phyloP scores from a whole-genome alignment of 768 basidiomycete species.

The Agaricus subrufescens region DNA sequence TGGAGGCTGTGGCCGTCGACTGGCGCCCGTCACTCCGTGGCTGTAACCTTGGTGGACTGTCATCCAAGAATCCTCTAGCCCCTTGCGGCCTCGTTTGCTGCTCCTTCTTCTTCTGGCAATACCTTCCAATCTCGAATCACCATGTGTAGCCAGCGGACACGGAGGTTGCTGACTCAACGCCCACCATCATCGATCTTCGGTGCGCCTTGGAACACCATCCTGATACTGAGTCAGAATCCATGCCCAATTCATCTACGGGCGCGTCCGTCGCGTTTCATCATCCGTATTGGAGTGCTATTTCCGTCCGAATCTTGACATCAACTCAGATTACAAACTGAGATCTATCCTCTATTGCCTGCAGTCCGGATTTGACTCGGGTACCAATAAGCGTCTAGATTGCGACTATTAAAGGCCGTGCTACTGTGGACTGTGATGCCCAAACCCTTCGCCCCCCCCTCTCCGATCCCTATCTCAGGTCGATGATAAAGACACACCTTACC shows the following conservation, averaged over 20 bases:
- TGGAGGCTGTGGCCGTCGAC: constrained; percentile 5
- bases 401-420: constrained; percentile 11
- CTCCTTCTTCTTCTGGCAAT: constrained; percentile 6
- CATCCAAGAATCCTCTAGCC: constrained; percentile 6
- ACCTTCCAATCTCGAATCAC: constrained; percentile 3
- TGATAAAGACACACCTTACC: constrained; percentile 55
- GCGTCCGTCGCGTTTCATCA: constrained; percentile 30
- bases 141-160: constrained; percentile 1
- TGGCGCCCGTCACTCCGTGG: constrained; percentile 9
- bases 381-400: constrained; percentile 17
- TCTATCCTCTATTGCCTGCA: constrained; percentile 21
- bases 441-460: constrained; percentile 15
- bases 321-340: constrained; percentile 23
- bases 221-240: constrained; percentile 25
- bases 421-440: constrained; percentile 6
- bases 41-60: constrained; percentile 8
- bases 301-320: constrained; percentile 22
- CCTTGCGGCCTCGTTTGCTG: constrained; percentile 2
- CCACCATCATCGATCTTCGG: constrained; percentile 22
- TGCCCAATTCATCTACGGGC: constrained; percentile 32
- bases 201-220: constrained; percentile 1
- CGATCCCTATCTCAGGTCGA: constrained; percentile 17
- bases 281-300: constrained; percentile 25
- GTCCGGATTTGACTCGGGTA: constrained; percentile 30
- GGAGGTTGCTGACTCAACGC: constrained; percentile 23